Evolutionary conservation across 2,329 filamentous ascomycete genomes (phyloP), one percentile per base, ranked within the genome.

Genomic region (Sclerotinia sclerotiorum): DNA sequence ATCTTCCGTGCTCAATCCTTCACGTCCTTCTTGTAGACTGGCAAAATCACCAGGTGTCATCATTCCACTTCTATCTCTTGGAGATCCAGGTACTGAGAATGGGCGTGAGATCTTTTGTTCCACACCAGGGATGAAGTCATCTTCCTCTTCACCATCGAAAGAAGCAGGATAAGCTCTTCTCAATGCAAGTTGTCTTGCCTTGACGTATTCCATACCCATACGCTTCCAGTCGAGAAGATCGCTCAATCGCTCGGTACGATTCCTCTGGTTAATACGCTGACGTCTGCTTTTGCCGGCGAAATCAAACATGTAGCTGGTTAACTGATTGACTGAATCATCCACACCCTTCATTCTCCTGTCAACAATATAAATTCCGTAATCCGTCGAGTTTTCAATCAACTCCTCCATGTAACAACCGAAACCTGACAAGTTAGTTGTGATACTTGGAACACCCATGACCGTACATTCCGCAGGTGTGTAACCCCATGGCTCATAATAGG

Each of bases 381-480:
- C 95, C 72, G 91, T 91, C 52, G 94, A 96, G 81, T 98, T 98
- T 81, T 98, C 94, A 73, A 99, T 98, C 74, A 98, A 82, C 81
- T 98, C 95, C 80, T 99, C 95, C 95, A 99, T 99, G 80, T 99
- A 98, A 81, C 95, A 98, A 62, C 95, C 95, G 77, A 99, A 99
- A 27, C 95, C 95, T 8, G 95, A 98, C 56, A 99, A 83, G 80
- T 99, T 99, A 39, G 94, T 98, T 15, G 95, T 98, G 81, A 99
- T 97, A 80, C 93, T 97, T 55, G 95, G 95, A 52, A 99, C 94
- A 75, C 95, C 95, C 95, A 98, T 98, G 71, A 98, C 95, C 0
- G 95, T 98, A 80, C 95, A 99, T 80, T 98, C 95, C 65, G 95
- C 94, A 0, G 94, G 95, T 2, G 95, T 99, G 81, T 99, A 99